phyloP scores from a whole-genome alignment of 1,284 basidiomycete species.

The Moesziomyces aphidis region DNA sequence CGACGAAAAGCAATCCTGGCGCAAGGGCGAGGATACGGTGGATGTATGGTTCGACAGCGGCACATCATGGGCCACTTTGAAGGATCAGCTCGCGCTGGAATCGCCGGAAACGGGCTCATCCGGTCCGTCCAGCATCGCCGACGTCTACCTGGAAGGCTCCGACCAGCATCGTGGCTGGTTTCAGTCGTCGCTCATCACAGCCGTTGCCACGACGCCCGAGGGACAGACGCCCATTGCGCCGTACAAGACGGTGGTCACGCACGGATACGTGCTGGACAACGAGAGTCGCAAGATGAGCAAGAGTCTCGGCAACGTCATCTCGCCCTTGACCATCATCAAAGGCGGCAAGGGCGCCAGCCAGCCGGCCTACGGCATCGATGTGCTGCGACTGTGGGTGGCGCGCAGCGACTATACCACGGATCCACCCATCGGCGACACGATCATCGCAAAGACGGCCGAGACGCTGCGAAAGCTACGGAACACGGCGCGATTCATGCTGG shows the following conservation, averaged over 20 bases:
- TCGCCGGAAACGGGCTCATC: not conserved
- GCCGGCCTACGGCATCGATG: constrained; percentile 86
- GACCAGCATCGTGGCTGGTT: constrained; percentile 99
- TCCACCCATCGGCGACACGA: constrained; percentile 83
- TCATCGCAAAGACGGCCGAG: constrained; percentile 82
- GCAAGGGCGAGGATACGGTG: constrained; percentile 85
- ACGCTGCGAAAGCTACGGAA: constrained; percentile 88
- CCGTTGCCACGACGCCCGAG: constrained; percentile 72
- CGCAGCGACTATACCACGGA: constrained; percentile 91
- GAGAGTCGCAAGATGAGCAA: constrained; percentile 98
- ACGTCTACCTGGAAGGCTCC: constrained; percentile 93
- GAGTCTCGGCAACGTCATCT: constrained; percentile 90
- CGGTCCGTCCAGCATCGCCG: constrained; percentile 72
- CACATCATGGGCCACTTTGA: constrained; percentile 88
- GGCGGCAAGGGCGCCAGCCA: constrained; percentile 76
- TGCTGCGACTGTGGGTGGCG: constrained; percentile 90
- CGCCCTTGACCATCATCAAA: constrained; percentile 82
- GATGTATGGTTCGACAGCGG: constrained; percentile 99
- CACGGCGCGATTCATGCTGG: constrained; percentile 88
- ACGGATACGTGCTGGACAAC: constrained; percentile 96
- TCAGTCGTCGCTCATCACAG: constrained; percentile 91
- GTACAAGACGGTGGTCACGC: constrained; percentile 87
- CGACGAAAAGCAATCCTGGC: constrained; percentile 34
- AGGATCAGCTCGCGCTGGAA: constrained; percentile 63
- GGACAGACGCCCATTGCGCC: constrained; percentile 71